These are phyloP conservation scores for Paraglomus occultum DNA, from an alignment of 192 early-diverging fungal species.

Conservation along the genomic window DNA sequence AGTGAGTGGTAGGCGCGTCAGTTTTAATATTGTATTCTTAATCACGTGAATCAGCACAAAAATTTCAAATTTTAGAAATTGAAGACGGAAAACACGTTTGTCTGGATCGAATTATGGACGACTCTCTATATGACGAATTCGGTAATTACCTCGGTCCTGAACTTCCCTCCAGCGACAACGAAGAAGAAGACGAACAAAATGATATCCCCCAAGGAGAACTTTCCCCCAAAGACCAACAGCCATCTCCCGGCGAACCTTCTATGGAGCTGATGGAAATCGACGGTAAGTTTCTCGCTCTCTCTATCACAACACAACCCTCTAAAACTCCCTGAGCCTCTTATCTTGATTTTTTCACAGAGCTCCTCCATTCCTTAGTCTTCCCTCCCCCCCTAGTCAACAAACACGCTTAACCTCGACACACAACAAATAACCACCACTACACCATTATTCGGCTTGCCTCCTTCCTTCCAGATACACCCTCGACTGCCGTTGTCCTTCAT, in stretches of 20 bases:
- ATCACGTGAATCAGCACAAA: too few relatives aligned
- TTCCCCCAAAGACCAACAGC: slow-evolving; percentile 28
- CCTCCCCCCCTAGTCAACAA: not conserved
- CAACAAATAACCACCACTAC: too few relatives aligned
- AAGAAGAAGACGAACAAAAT: slow-evolving; percentile 49
- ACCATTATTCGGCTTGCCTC: not conserved
- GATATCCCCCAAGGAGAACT: not conserved
- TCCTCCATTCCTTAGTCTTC: not conserved
- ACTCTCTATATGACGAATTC: slow-evolving; percentile 84
- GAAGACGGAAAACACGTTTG: too few relatives aligned
- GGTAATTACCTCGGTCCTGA: slow-evolving; percentile 99
- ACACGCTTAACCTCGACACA: not conserved
- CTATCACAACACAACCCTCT: not conserved
- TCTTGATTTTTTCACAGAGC: not conserved
- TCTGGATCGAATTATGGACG: slow-evolving; percentile 59
- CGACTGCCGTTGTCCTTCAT: slow-evolving; percentile 86
- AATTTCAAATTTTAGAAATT: too few relatives aligned
- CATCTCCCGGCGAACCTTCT: slow-evolving; percentile 36
- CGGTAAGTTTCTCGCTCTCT: slow-evolving; percentile 40
- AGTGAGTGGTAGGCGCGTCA: too few relatives aligned
- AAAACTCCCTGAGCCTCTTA: not conserved
- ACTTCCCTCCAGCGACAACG: slow-evolving; percentile 69
- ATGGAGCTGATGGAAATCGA: slow-evolving; percentile 64
- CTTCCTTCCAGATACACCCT: slow-evolving; percentile 48
- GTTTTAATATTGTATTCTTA: too few relatives aligned